Percentiles rank a stretch among this genome's conserved stretches.
Evolutionary conservation across 1,139 yeast species (phyloP).

Genomic region (Geotrichum histeridarum): DNA sequence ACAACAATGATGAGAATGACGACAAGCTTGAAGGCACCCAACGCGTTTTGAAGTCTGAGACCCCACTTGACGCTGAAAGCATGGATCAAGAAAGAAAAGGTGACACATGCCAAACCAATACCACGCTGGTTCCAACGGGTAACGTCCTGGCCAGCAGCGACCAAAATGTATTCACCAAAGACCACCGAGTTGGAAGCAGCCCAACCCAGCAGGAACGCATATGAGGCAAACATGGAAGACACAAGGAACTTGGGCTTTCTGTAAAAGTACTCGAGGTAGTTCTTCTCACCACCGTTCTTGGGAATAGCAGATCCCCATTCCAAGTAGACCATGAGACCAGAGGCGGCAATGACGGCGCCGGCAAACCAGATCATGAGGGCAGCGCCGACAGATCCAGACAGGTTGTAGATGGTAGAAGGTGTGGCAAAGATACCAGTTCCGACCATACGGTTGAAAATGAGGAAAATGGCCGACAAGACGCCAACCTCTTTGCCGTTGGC

Average conservation of each 20-base stretch:
- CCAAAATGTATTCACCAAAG: slow-evolving; percentile 49
- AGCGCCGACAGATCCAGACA: slow-evolving; percentile 71
- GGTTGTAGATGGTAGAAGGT: slow-evolving; percentile 60
- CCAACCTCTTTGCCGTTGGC: slow-evolving; percentile 41
- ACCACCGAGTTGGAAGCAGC: slow-evolving; percentile 68
- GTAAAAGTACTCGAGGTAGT: slow-evolving; percentile 70
- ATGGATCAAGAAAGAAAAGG: slow-evolving; percentile 66
- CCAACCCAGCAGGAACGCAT: slow-evolving; percentile 76
- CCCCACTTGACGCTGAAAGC: slow-evolving; percentile 60
- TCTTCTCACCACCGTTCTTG: slow-evolving; percentile 84
- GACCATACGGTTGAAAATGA: slow-evolving; percentile 68
- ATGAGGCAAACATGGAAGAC: slow-evolving; percentile 71
- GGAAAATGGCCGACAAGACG: slow-evolving; percentile 59
- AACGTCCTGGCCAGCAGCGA: slow-evolving; percentile 65
- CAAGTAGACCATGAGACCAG: slow-evolving; percentile 70
- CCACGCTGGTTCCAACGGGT: slow-evolving; percentile 74
- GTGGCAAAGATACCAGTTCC: slow-evolving; percentile 83
- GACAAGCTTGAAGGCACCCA: slow-evolving; percentile 67
- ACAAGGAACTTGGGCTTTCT: slow-evolving; percentile 63
- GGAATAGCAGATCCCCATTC: slow-evolving; percentile 84
- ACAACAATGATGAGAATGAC: slow-evolving; percentile 64
- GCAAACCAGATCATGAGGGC: slow-evolving; percentile 66
- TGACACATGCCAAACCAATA: slow-evolving; percentile 66
- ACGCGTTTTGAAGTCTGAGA: slow-evolving; percentile 57
- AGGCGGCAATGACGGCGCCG: slow-evolving; percentile 63